These are phyloP conservation scores for Endocalyx cinctus DNA, from an alignment of 2,329 filamentous ascomycete species.

Conservation along the genomic window DNA sequence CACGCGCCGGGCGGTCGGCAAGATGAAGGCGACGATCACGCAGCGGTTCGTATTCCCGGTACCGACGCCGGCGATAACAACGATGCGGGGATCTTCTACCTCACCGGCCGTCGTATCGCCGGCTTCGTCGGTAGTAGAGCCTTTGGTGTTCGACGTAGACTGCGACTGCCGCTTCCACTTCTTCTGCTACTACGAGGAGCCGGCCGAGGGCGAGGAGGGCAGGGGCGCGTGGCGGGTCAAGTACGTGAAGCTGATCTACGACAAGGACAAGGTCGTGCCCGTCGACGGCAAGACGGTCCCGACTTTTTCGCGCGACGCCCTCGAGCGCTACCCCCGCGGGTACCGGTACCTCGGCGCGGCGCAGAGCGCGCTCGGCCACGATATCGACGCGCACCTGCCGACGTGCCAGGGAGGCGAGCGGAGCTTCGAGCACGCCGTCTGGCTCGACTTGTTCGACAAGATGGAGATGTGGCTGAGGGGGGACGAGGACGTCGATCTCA, in stretches of 20 bases:
- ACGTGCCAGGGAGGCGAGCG: slow-evolving; percentile 29
- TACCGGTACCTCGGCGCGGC: slow-evolving; percentile 44
- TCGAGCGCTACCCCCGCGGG: slow-evolving; percentile 37
- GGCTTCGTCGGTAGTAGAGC: too few species aligned
- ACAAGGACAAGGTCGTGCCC: slow-evolving; percentile 45
- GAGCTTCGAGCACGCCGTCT: slow-evolving; percentile 21
- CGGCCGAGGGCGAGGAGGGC: slow-evolving; percentile 8
- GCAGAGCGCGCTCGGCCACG: slow-evolving; percentile 41
- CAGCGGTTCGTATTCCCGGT: too few species aligned
- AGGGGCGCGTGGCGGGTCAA: slow-evolving; percentile 33
- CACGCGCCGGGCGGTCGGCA: slow-evolving; percentile 40
- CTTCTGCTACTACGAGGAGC: slow-evolving; percentile 35
- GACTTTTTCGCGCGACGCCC: slow-evolving; percentile 30
- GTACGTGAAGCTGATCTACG: slow-evolving; percentile 45
- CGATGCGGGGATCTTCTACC: slow-evolving; percentile 11
- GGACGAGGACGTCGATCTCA: slow-evolving; percentile 20
- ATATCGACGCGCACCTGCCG: slow-evolving; percentile 35
- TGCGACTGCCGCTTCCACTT: slow-evolving; percentile 48
- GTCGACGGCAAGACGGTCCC: slow-evolving; percentile 37
- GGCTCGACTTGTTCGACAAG: slow-evolving; percentile 37
- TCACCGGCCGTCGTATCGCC: too few species aligned
- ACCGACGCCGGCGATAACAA: too few species aligned
- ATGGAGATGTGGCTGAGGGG: slow-evolving; percentile 27
- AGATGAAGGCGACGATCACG: slow-evolving; percentile 52
- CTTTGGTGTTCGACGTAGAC: slow-evolving; percentile 41